phyloP scores from a whole-genome alignment of 2,329 filamentous ascomycete genomes.

The Septoria petroselini region DNA sequence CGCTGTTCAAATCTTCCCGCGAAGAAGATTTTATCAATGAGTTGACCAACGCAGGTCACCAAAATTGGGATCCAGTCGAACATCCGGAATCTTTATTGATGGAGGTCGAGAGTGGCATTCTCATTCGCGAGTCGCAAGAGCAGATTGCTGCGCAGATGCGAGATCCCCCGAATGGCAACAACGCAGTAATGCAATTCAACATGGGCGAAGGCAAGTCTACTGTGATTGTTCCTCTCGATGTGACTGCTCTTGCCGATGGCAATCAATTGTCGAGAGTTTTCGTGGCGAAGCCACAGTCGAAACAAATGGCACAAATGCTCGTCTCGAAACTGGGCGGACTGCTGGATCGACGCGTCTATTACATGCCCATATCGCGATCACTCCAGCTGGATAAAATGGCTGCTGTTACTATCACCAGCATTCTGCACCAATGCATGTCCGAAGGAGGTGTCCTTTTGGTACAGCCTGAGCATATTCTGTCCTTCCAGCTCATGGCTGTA shows the following conservation, averaged over 20 bases:
- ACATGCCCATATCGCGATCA: constrained; percentile 58
- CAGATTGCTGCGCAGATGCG: constrained; percentile 62
- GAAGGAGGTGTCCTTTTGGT: constrained; percentile 56
- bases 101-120: constrained; percentile 62
- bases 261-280: constrained; percentile 52
- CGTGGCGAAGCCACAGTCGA: constrained; percentile 56
- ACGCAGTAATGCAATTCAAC: constrained; percentile 62
- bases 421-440: constrained; percentile 45
- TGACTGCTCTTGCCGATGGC: constrained; percentile 42
- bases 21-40: constrained; percentile 43
- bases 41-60: constrained; percentile 49
- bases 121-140: constrained; percentile 61
- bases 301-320: constrained; percentile 58
- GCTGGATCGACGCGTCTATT: constrained; percentile 52
- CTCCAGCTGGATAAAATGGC: constrained; percentile 39
- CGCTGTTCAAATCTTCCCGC: constrained; percentile 11
- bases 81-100: constrained; percentile 63
- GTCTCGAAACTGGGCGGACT: constrained; percentile 56
- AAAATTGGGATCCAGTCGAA: constrained; percentile 54
- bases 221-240: constrained; percentile 65
- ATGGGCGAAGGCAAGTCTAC: constrained; percentile 72
- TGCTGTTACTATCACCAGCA: constrained; percentile 37
- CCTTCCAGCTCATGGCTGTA: constrained; percentile 61
- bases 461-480: constrained; percentile 63
- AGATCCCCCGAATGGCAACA: constrained; percentile 48